Evolutionary conservation across 257 asterid genomes (phyloP), one percentile per base, ranked within the genome.

Genomic region (Gentiana straminea): DNA sequence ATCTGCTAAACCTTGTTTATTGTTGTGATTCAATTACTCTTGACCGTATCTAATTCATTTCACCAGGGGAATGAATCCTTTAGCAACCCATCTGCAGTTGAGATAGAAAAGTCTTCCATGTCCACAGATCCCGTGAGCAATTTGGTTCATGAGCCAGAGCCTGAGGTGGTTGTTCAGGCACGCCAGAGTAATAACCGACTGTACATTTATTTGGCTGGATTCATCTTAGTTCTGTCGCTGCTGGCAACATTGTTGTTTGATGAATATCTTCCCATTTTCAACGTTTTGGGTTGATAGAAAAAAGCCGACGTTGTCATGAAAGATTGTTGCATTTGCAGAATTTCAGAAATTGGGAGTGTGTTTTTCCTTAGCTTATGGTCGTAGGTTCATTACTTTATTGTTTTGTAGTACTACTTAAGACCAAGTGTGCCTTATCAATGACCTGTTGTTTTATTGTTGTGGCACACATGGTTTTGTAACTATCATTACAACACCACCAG

Each of bases 11-110:
- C 44, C 44, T 3, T 39, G 6, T 2, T 41, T 41, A 41, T 41
- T 10, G 24, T 41, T 41, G 46, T 41, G 46, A 41, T 3, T 7
- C 6, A 41, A 41, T 41, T 41, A 10, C 9, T 41, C 2, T 10
- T 41, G 46, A 5, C 46, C 8, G 24, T 15, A 15, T 15, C 24
- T 15, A 15, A 15, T 15, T 41, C 46, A 41, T 5, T 5, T 1
- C 46, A 54, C 57, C 41, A 83, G 92, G 89, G 65, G 59, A 77
- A 82, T 50, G 64, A 84, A 55, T 64, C 69, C 62, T 35, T 59
- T 1, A 54, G 43, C 37, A 13, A 52, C 55, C 60, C 68, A 58
- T 10, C 74, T 12, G 38, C 64, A 2, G 66, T 54, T 49, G 67
- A 67, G 51, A 54, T 59, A 15, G 24, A 15, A 48, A 57, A 24